phyloP scores from a whole-genome alignment of 2,329 filamentous ascomycete genomes.

The Celoporthe dispersa region DNA sequence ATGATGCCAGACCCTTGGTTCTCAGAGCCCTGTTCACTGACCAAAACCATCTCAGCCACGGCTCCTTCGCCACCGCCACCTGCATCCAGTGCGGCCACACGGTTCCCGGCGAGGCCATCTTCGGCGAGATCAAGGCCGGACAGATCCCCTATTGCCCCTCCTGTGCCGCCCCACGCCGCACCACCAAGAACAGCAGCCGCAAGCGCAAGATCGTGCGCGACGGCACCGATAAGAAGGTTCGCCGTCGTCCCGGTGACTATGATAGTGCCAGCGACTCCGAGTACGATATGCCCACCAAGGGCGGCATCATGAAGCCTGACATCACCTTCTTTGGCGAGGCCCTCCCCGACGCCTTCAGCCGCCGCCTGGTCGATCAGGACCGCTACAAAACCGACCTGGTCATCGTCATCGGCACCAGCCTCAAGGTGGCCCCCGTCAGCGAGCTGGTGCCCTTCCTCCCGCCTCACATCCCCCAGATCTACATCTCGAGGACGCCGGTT shows the following conservation, averaged over 20 bases:
- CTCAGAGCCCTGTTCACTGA: not conserved
- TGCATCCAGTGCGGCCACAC: constrained; percentile 82
- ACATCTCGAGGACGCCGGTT: constrained; percentile 84
- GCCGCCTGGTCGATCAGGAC: constrained; percentile 81
- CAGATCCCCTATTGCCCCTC: constrained; percentile 76
- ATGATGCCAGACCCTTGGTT: too few relatives aligned
- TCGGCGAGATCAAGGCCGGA: constrained; percentile 76
- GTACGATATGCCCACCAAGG: constrained; percentile 64
- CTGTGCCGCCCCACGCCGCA: constrained; percentile 63
- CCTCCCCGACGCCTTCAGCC: constrained; percentile 81
- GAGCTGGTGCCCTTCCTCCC: constrained; percentile 86
- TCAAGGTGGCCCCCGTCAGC: constrained; percentile 94
- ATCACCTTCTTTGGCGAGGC: constrained; percentile 98
- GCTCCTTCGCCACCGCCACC: constrained; percentile 89
- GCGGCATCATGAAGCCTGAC: constrained; percentile 92
- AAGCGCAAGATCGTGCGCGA: constrained; percentile 61
- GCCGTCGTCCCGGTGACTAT: constrained; percentile 46
- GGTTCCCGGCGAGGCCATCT: constrained; percentile 77
- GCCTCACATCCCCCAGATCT: constrained; percentile 83
- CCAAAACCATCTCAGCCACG: constrained; percentile 56
- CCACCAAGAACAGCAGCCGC: constrained; percentile 53
- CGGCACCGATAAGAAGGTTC: constrained; percentile 40
- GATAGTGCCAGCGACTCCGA: constrained; percentile 51
- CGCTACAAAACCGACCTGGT: constrained; percentile 82
- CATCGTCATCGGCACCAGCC: constrained; percentile 92